These are phyloP conservation scores for Cucumis hystrix DNA, from an alignment of 306 rosid genomes.

Conservation along the genomic window DNA sequence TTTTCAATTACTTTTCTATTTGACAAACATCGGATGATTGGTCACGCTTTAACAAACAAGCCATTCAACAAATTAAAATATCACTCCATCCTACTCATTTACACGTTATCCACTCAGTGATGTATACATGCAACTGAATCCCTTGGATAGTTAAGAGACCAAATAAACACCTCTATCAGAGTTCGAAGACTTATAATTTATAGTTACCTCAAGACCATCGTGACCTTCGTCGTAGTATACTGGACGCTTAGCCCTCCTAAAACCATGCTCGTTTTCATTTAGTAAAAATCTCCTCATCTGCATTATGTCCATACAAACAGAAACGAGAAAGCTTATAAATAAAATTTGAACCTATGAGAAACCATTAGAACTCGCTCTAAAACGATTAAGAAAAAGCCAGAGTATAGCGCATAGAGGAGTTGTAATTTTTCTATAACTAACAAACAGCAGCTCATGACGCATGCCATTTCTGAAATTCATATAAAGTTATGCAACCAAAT, in stretches of 20 bases:
- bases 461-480: neutral
- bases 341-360: neutral
- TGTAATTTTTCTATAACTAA: neutral
- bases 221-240: constrained; percentile 74
- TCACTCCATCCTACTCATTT: neutral
- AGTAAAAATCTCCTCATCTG: constrained; percentile 81
- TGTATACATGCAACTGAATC: neutral
- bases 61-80: neutral
- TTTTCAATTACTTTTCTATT: neutral
- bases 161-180: neutral
- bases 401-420: neutral
- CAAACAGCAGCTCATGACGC: neutral
- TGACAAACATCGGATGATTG: no score
- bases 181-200: neutral
- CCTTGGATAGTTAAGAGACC: neutral
- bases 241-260: constrained; percentile 73
- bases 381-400: neutral
- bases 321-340: neutral
- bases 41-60: neutral
- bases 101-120: neutral
- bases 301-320: neutral
- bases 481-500: neutral
- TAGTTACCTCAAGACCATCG: constrained; percentile 46
- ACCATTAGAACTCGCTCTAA: neutral
- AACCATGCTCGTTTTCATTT: constrained; percentile 82